phyloP scores from a whole-genome alignment of 2,329 filamentous ascomycete species.

The Fusarium newnesense region DNA sequence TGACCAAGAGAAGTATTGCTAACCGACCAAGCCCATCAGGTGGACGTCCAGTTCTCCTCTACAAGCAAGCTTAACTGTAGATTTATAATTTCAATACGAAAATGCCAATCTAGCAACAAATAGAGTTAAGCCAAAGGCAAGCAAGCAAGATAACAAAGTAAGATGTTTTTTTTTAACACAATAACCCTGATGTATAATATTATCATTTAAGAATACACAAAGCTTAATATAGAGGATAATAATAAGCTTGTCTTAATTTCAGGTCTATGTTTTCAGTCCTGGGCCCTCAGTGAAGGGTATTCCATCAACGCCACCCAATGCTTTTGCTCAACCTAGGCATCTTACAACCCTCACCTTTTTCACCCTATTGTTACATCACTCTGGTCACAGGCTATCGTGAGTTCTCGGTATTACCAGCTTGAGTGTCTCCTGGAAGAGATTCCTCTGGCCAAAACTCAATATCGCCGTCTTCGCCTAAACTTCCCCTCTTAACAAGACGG shows the following conservation, averaged over 20 bases:
- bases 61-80: background rate
- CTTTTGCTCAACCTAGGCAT: slow-evolving; percentile 19
- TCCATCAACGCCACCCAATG: slow-evolving; percentile 37
- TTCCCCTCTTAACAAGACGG: slow-evolving; percentile 76
- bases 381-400: background rate
- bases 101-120: too few species aligned
- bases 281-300: slow-evolving; percentile 28
- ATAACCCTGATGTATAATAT: background rate
- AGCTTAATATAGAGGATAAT: background rate
- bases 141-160: too few species aligned
- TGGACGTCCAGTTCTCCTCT: background rate
- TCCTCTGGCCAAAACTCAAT: slow-evolving; percentile 92
- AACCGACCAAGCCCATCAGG: background rate
- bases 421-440: slow-evolving; percentile 40
- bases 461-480: slow-evolving; percentile 80
- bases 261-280: background rate
- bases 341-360: slow-evolving; percentile 19
- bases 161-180: too few species aligned
- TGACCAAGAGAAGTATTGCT: background rate
- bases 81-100: background rate
- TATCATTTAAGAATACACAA: too few species aligned
- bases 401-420: slow-evolving; percentile 21
- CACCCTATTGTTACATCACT: background rate
- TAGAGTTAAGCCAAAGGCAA: too few species aligned
- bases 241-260: background rate